A percentile compares a stretch with the other conserved stretches of the same genome.
Conservation (phyloP, 2,329 filamentous ascomycete genomes). For the Phoma sp. region DNA sequence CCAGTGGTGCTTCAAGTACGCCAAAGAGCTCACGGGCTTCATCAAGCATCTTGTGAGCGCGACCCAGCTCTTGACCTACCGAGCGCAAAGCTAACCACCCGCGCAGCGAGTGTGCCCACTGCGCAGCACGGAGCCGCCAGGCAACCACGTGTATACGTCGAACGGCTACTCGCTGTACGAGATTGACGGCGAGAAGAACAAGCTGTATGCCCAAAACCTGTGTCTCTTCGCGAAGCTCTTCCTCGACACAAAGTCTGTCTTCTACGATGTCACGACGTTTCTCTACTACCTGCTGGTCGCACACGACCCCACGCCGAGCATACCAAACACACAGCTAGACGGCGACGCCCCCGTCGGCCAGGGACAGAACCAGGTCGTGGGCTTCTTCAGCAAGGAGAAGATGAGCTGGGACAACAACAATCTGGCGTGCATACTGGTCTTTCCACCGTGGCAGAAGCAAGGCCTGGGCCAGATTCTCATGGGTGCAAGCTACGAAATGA, state of each 20-base stretch:
- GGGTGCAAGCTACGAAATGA: constrained; percentile 92
- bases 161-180: constrained; percentile 88
- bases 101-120: constrained; percentile 53
- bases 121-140: constrained; percentile 61
- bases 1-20: constrained; percentile 93
- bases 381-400: constrained; percentile 99
- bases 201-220: constrained; percentile 91
- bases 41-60: constrained; percentile 51
- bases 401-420: constrained; percentile 99
- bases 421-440: constrained; percentile 92
- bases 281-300: constrained; percentile 92
- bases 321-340: constrained; percentile 40
- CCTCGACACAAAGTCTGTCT: constrained; percentile 97
- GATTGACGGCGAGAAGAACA: constrained; percentile 86
- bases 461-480: constrained; percentile 89
- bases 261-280: constrained; percentile 94
- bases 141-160: constrained; percentile 76
- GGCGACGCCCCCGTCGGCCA: constrained; percentile 4
- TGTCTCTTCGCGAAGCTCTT: constrained; percentile 97
- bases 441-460: constrained; percentile 93
- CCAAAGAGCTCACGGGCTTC: constrained; percentile 59
- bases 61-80: not conserved
- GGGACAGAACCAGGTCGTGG: constrained; percentile 68
- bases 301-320: constrained; percentile 57
- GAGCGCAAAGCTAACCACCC: constrained; percentile 5